Evolutionary conservation across 768 basidiomycete genomes (phyloP), one percentile per base, ranked within the genome.

Genomic region (Myochromella boudieri): DNA sequence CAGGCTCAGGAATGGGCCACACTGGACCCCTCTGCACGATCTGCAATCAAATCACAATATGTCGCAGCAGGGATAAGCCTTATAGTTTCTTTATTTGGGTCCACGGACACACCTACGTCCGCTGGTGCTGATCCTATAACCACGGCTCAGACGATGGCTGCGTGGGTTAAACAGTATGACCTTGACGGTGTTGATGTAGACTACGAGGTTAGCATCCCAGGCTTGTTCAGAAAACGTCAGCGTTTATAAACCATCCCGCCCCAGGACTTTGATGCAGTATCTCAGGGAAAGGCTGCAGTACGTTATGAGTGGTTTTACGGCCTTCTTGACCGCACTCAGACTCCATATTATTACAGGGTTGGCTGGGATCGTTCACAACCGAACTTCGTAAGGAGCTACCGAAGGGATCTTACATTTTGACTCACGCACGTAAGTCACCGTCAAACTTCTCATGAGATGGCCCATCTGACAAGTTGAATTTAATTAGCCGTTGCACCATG

Each of bases 161-260:
- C 68, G 15, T 83, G 67, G 63, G 80, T 82, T 36, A 70, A 70
- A 52, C 51, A 71, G 52, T 76, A 68, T 48, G 57, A 66, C 37
- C 64, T 82, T 20, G 80, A 82, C 52, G 81, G 82, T 46, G 72
- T 81, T 6, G 80, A 82, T 56, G 75, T 83, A 42, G 80, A 82
- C 60, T 82, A 80, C 49, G 80, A 77, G 62, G 65, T 67, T 29
- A 14, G 51, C 46, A 12, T 20, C 21, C 2, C 32, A 44, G 21
- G 10, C 21, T 42, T 25, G 39, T 25, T 44, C 6, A n/a, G n/a
- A n/a, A n/a, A n/a, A n/a, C n/a, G n/a, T n/a, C n/a, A n/a, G n/a
- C n/a, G n/a, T n/a, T n/a, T n/a, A n/a, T n/a, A n/a, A n/a, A n/a
- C n/a, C n/a, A n/a, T n/a, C n/a, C n/a, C n/a, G n/a, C n/a, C n/a